A percentile compares a stretch with the other conserved stretches of the same genome.
Conservation (phyloP, 2,329 filamentous ascomycete genomes). For the Trichoderma sp. region DNA sequence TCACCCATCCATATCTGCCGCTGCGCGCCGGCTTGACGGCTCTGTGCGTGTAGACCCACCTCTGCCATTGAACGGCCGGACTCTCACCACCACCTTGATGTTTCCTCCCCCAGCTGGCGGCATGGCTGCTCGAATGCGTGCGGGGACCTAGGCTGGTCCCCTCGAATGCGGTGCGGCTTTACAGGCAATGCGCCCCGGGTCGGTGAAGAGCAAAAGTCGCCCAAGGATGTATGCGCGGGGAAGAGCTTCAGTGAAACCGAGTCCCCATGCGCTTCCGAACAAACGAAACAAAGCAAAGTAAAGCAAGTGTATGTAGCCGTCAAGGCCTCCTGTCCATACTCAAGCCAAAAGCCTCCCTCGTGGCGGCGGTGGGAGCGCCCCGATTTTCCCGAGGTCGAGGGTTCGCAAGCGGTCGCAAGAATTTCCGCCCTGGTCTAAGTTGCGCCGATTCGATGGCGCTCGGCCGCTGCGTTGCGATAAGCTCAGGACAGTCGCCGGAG, state of each 20-base stretch:
- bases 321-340: slow-evolving; percentile 31
- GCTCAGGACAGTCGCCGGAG: neutral
- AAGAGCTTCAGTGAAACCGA: neutral
- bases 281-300: neutral
- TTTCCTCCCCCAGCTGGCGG: slow-evolving; percentile 78
- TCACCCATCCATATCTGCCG: neutral
- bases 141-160: slow-evolving; percentile 46
- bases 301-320: slow-evolving; percentile 20
- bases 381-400: slow-evolving; percentile 19
- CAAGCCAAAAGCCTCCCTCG: neutral
- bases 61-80: slow-evolving; percentile 93
- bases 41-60: slow-evolving; percentile 56
- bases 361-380: slow-evolving; percentile 12
- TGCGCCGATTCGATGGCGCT: slow-evolving; percentile 24
- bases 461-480: slow-evolving; percentile 1
- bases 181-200: slow-evolving; percentile 37
- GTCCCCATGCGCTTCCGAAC: slow-evolving; percentile 5
- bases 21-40: slow-evolving; percentile 1
- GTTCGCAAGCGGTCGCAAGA: slow-evolving; percentile 16
- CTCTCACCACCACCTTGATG: slow-evolving; percentile 99
- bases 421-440: neutral
- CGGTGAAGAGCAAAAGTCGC: slow-evolving; percentile 16
- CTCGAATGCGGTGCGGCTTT: slow-evolving; percentile 35
- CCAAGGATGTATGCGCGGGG: slow-evolving; percentile 6
- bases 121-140: slow-evolving; percentile 41